Evolutionary conservation across 768 basidiomycete species (phyloP).

Genomic region (Lyophyllum shimeji): DNA sequence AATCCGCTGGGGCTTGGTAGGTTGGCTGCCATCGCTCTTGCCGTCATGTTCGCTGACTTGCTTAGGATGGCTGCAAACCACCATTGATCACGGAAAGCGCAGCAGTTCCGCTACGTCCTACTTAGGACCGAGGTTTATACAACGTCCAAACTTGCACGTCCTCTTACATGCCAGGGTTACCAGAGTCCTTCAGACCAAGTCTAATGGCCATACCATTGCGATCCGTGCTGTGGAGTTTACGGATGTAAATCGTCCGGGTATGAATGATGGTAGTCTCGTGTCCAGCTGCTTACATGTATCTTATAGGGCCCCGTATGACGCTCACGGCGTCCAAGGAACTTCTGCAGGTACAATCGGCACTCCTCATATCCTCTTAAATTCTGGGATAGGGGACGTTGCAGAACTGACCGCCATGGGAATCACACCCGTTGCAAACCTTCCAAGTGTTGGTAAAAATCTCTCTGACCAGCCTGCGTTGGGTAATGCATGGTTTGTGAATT

Average conservation of each 20-base stretch:
- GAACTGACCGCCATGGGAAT: constrained; percentile 22
- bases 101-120: constrained; percentile 21
- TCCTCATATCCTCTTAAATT: constrained; percentile 29
- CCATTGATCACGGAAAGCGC: constrained; percentile 14
- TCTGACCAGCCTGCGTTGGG: constrained; percentile 24
- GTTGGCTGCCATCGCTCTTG: constrained; percentile 11
- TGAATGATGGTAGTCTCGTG: background rate
- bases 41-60: constrained; percentile 14
- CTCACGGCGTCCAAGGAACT: constrained; percentile 49
- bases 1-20: constrained; percentile 39
- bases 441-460: constrained; percentile 27
- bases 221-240: background rate
- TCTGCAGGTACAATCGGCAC: constrained; percentile 33
- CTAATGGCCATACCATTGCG: background rate
- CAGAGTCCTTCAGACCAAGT: constrained; percentile 16
- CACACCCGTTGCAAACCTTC: constrained; percentile 19
- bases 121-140: constrained; percentile 17
- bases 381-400: constrained; percentile 30
- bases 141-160: constrained; percentile 27
- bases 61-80: constrained; percentile 15
- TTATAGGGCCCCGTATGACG: background rate
- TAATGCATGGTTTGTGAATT: constrained; percentile 26
- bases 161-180: constrained; percentile 24
- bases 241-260: background rate
- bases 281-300: background rate